Percentiles rank a stretch among this genome's conserved stretches.
Conservation (phyloP, 306 rosid species). For the Cucurbita pepo region DNA sequence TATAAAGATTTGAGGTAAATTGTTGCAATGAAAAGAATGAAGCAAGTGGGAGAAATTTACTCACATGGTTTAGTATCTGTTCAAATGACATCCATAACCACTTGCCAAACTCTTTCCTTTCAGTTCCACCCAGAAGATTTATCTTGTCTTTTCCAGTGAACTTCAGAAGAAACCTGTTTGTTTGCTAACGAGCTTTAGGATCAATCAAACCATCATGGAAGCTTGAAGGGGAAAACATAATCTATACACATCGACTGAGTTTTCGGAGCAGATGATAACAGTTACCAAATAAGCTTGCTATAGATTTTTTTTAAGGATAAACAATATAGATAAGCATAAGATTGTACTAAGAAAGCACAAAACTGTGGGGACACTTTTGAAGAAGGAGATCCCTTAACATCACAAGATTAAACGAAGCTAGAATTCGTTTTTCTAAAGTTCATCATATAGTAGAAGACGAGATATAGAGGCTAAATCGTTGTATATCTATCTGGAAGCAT, state of each 20-base stretch:
- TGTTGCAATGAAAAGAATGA: background rate
- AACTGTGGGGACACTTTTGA: background rate
- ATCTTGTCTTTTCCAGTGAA: conserved; percentile 68
- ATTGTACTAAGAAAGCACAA: background rate
- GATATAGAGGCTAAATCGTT: background rate
- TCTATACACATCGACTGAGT: background rate
- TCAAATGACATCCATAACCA: conserved; percentile 74
- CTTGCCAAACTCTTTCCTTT: conserved; percentile 77
- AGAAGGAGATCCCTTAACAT: background rate
- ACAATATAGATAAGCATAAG: background rate
- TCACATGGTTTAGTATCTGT: conserved; percentile 42
- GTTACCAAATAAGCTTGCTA: background rate
- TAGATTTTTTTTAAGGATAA: background rate
- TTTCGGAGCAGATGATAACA: no score
- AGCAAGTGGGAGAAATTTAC: conserved; percentile 6
- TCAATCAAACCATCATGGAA: background rate
- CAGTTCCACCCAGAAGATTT: conserved; percentile 84
- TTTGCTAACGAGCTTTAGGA: background rate
- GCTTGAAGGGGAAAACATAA: background rate
- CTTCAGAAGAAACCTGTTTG: conserved; percentile 61
- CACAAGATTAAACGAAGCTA: background rate
- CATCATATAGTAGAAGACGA: background rate
- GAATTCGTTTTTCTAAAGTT: background rate
- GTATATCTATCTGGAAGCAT: background rate
- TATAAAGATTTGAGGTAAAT: background rate